These are phyloP conservation scores for Penicillium sp. DNA, from an alignment of 2,329 filamentous ascomycete genomes.

Conservation along the genomic window DNA sequence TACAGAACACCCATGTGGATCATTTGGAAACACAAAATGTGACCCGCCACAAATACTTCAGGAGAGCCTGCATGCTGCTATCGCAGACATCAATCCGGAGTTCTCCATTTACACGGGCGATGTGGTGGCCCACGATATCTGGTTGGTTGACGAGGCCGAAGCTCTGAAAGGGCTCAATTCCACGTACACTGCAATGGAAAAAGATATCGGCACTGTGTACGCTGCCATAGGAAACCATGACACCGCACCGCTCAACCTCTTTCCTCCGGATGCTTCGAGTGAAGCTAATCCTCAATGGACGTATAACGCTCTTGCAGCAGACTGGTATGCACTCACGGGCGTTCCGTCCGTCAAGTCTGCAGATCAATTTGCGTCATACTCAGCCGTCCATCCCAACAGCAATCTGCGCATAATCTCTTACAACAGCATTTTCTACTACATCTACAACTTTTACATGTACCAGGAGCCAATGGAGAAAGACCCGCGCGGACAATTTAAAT, in stretches of 20 bases:
- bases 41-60: slow-evolving; percentile 55
- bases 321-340: slow-evolving; percentile 54
- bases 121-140: slow-evolving; percentile 54
- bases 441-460: slow-evolving; percentile 59
- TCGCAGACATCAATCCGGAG: slow-evolving; percentile 46
- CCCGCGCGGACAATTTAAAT: slow-evolving; percentile 54
- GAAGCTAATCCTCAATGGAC: slow-evolving; percentile 52
- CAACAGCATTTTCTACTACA: slow-evolving; percentile 62
- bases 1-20: slow-evolving; percentile 52
- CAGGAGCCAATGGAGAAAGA: slow-evolving; percentile 52
- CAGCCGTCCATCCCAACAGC: slow-evolving; percentile 45
- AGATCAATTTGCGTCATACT: slow-evolving; percentile 52
- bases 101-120: slow-evolving; percentile 63
- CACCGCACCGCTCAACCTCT: slow-evolving; percentile 54
- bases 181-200: slow-evolving; percentile 51
- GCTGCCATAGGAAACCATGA: slow-evolving; percentile 61
- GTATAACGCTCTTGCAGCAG: slow-evolving; percentile 50
- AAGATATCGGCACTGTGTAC: slow-evolving; percentile 48
- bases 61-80: slow-evolving; percentile 52
- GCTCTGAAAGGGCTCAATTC: slow-evolving; percentile 42
- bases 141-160: slow-evolving; percentile 37
- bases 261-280: slow-evolving; percentile 44
- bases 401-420: slow-evolving; percentile 60
- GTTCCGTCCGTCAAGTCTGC: slow-evolving; percentile 35
- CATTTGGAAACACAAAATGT: slow-evolving; percentile 55